Evolutionary conservation across 2,329 filamentous ascomycete species (phyloP).

Genomic region (Pestalotiopsis sp.): DNA sequence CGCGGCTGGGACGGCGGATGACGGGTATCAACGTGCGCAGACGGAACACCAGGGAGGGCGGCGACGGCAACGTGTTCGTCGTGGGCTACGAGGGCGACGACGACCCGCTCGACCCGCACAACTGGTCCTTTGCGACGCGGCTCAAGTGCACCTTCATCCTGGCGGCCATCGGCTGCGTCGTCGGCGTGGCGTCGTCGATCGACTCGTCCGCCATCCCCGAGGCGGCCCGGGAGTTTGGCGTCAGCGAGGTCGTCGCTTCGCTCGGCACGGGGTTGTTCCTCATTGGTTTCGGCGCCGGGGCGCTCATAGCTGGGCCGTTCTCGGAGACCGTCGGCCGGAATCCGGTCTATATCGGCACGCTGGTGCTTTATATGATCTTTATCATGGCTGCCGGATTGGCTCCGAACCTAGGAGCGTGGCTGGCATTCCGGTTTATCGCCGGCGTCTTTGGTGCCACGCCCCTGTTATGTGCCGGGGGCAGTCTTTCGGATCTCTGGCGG

Average conservation of each 20-base stretch:
- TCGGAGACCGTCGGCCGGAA: conserved; percentile 42
- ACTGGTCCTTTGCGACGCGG: conserved; percentile 17
- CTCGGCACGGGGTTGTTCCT: conserved; percentile 35
- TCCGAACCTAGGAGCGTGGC: conserved; percentile 43
- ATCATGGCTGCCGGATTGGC: conserved; percentile 46
- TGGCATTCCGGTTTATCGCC: conserved; percentile 50
- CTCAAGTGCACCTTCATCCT: conserved; percentile 14
- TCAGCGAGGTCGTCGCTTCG: conserved; percentile 17
- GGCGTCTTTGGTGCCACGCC: conserved; percentile 49
- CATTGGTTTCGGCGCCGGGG: conserved; percentile 38
- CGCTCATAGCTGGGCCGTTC: conserved; percentile 39
- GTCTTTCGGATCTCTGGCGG: conserved; percentile 42
- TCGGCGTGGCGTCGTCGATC: conserved; percentile 16
- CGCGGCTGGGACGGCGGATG: neutral
- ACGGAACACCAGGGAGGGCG: conserved; percentile 9
- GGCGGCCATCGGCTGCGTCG: conserved; percentile 11
- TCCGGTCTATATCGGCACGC: conserved; percentile 39
- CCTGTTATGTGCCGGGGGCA: conserved; percentile 44
- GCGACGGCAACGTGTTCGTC: conserved; percentile 10
- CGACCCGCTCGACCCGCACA: conserved; percentile 20
- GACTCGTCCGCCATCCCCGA: conserved; percentile 14
- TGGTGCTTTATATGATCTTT: conserved; percentile 21
- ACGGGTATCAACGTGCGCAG: conserved; percentile 11
- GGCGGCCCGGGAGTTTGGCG: conserved; percentile 17
- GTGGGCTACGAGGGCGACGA: conserved; percentile 19